A percentile compares a stretch with the other conserved stretches of the same genome.
Evolutionary conservation across 2,329 filamentous ascomycete species (phyloP).

Genomic region (Microdochium trichocladiopsis): DNA sequence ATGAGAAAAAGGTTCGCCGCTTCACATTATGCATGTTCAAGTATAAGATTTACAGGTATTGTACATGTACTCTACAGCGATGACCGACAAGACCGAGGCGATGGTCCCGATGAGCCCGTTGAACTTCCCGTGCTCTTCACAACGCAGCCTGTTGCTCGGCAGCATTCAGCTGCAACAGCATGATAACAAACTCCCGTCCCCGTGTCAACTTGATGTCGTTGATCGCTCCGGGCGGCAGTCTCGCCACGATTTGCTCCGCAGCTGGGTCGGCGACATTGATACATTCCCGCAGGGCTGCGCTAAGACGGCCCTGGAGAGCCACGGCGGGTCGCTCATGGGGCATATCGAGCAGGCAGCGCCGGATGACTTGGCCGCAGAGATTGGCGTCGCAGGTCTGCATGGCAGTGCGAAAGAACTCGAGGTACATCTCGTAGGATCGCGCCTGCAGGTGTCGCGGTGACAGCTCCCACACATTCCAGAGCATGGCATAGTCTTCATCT

Average conservation of each 20-base stretch:
- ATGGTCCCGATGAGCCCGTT: too few species aligned
- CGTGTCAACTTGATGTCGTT: constrained; percentile 3
- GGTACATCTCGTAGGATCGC: constrained; percentile 48
- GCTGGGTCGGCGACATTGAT: constrained; percentile 46
- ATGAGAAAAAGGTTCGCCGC: too few species aligned
- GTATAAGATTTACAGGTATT: too few species aligned
- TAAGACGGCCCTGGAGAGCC: constrained; percentile 32
- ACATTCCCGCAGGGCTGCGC: constrained; percentile 43
- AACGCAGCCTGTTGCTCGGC: background rate
- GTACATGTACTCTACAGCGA: too few species aligned
- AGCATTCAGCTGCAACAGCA: constrained; percentile 6
- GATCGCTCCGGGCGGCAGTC: constrained; percentile 10
- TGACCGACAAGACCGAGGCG: too few species aligned
- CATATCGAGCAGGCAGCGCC: constrained; percentile 55
- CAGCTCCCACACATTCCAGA: constrained; percentile 55
- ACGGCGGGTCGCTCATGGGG: constrained; percentile 44
- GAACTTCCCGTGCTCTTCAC: too few species aligned
- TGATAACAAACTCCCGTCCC: constrained; percentile 22
- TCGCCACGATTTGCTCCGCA: constrained; percentile 26
- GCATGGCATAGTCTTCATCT: constrained; percentile 39
- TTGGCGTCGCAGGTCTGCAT: constrained; percentile 32
- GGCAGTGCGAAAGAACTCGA: constrained; percentile 41
- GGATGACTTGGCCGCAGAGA: constrained; percentile 39
- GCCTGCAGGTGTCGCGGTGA: constrained; percentile 39
- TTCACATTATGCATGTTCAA: too few species aligned